Base-by-base conservation (phyloP, 495 filamentous ascomycete genomes). In the Thozetella sp. region DNA sequence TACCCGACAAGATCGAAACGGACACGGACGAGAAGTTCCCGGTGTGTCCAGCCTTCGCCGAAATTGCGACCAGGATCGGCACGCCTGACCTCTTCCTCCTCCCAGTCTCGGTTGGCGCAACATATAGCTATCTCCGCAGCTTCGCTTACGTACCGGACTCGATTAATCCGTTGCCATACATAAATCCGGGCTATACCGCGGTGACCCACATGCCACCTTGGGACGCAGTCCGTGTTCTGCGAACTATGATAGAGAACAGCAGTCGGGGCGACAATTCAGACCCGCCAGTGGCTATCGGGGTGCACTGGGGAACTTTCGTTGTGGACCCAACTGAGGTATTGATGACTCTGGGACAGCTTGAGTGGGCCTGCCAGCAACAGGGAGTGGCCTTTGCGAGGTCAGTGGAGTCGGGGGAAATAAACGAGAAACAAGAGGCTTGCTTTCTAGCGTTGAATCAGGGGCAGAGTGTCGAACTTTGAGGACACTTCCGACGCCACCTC, bases 251-350 rank as follows among this genome's bases (percentile, higher is more conserved):
- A 40, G 0, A 12, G 2, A 1, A 27, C 1, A 2, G 51, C 25
- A 23, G 25, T n/a, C 26, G n/a, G 2, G 53, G 51, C 1, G 25
- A 48, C 10, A 19, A 26, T 22, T 40, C 0, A 25, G 51, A 45
- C 20, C 55, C 27, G 20, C 27, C 62, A 3, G 63, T 73, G 13
- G 70, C 70, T 2, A 55, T 73, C 13, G 70, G 64, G 1, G 67
- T 73, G 54, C 70, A 73, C 51, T 73, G 70, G 70, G 70, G 70
- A 12, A 73, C 70, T 3, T 73, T 73, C 63, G 68, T 69, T 1
- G 57, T 63, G 0, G 70, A 73, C 22, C 60, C 66, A 17, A 30
- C 11, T 1, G 70, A 71, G 40, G 66, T 72, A 12, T 25, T 70
- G 10, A 67, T 56, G 54, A 69, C 68, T 2, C 55, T 72, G 15